phyloP scores from a whole-genome alignment of 2,329 filamentous ascomycete genomes.

The Xylariales sp. region DNA sequence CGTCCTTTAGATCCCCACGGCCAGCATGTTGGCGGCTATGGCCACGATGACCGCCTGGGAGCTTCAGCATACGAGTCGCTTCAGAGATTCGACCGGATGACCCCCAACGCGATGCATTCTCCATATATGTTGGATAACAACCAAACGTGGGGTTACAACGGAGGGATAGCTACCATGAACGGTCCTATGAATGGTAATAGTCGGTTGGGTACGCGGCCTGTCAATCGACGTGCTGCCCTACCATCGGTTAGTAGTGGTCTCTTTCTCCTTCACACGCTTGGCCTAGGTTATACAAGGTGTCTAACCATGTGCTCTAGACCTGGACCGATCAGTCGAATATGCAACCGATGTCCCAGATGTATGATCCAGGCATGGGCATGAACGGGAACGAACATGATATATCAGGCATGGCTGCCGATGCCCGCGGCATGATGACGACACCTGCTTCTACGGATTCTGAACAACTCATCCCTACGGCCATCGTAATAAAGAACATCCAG shows the following conservation, averaged over 20 bases:
- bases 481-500: constrained; percentile 99
- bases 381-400: constrained; percentile 56
- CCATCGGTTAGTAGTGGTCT: constrained; percentile 73
- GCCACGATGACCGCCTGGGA: constrained; percentile 70
- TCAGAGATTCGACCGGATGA: constrained; percentile 53
- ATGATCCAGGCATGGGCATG: constrained; percentile 52
- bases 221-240: constrained; percentile 70
- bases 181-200: constrained; percentile 74
- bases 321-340: constrained; percentile 64
- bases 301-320: constrained; percentile 52
- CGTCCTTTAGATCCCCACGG: constrained; percentile 81
- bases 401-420: constrained; percentile 50
- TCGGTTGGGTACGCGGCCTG: constrained; percentile 61
- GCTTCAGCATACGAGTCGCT: constrained; percentile 68
- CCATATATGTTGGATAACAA: constrained; percentile 73
- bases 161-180: constrained; percentile 71
- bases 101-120: constrained; percentile 53
- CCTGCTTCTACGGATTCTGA: constrained; percentile 71
- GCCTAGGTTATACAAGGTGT: constrained; percentile 23
- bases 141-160: constrained; percentile 82
- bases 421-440: constrained; percentile 56
- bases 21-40: constrained; percentile 74
- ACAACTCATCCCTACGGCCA: constrained; percentile 96
- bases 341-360: constrained; percentile 53
- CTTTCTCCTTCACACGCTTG: constrained; percentile 31